These are phyloP conservation scores for Trichoderma parareesei DNA, from an alignment of 495 filamentous ascomycete species.

Conservation along the genomic window DNA sequence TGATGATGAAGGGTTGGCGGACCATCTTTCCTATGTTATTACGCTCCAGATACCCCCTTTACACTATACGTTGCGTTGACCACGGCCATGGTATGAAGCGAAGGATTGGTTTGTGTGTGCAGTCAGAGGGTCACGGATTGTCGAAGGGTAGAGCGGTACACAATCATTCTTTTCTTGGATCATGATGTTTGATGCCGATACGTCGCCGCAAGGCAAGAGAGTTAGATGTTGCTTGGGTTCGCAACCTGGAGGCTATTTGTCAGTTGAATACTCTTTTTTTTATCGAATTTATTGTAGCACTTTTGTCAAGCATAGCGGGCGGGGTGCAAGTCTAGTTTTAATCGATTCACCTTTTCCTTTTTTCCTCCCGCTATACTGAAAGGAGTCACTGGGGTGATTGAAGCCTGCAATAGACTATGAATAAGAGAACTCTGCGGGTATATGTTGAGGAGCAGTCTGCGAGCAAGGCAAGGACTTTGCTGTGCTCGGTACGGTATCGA, in stretches of 20 bases:
- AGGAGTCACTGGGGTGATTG: too few species aligned
- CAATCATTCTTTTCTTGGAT: constrained; percentile 5
- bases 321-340: not conserved
- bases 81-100: not conserved
- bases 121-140: not conserved
- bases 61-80: not conserved
- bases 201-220: constrained; percentile 3
- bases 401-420: too few species aligned
- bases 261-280: not conserved
- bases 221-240: not conserved
- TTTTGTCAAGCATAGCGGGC: not conserved
- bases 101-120: not conserved
- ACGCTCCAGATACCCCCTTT: constrained; percentile 8
- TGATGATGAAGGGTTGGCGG: not conserved
- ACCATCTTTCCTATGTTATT: not conserved
- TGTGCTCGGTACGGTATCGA: too few species aligned
- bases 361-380: too few species aligned
- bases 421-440: too few species aligned
- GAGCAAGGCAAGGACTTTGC: too few species aligned
- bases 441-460: too few species aligned
- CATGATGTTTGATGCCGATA: constrained; percentile 4
- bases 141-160: not conserved
- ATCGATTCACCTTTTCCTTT: too few species aligned
- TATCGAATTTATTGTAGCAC: not conserved
- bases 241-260: not conserved